Base-by-base conservation (phyloP, 2,329 filamentous ascomycete genomes). In the Metarhizium brunneum region DNA sequence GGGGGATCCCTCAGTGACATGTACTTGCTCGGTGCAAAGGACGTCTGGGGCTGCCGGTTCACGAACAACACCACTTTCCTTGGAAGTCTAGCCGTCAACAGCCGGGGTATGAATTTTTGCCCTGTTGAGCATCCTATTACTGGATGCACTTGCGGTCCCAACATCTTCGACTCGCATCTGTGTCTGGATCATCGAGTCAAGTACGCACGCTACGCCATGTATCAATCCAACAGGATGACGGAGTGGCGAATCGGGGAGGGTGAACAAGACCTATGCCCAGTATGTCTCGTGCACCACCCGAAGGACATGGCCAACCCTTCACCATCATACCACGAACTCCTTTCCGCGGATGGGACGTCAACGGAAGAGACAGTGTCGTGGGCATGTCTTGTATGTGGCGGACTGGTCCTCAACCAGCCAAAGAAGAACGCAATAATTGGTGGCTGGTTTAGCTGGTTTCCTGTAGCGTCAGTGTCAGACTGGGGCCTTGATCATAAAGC, bases 71-170 rank as follows among this genome's bases (percentile, higher is more conserved):
- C 36, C 18, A 25, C 51, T 4, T 3, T 54, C 16, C 14, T 43
- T 42, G 32, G 54, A 35, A 14, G 35, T 40, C 42, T 53, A 14
- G 13, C 7, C 25, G 13, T 48, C 20, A 48, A 30, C 45, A 20
- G 45, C 20, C 45, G 45, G 14, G 10, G 30, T 6, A 29, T 48
- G 25, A 16, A 6, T 8, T 16, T 48, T 6, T 20, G 47, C 16
- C 25, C 4, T 1, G 13, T 6, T 6, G 14, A 50, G 1, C 32
- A 14, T 2, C 61, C 64, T 3, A 43, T 67, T 2, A 74, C 71
- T 10, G 73, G 73, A 1, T 76, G 73, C 59, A 36, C 59, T 4
- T 76, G 73, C 60, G 68, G 59, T 4, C 50, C 57, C 35, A 75
- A 73, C 56, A 53, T 75, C 2, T 51, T 73, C 16, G 59, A 54